phyloP scores from a whole-genome alignment of 2,329 filamentous ascomycete species.

The Cladosporium sp. region DNA sequence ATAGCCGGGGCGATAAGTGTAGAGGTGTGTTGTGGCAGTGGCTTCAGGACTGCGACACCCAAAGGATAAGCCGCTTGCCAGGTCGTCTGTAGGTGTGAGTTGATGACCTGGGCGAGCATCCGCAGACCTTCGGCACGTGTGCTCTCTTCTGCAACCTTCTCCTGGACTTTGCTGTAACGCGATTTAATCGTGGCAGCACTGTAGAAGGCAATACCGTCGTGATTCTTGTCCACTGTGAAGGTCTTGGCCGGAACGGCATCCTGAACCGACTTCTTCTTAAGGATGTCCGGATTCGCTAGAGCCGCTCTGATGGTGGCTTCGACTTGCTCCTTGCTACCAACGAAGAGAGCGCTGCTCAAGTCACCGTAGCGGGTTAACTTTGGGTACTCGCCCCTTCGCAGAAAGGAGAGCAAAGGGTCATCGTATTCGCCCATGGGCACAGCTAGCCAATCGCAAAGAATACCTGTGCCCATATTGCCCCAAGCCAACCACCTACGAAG shows the following conservation, averaged over 20 bases:
- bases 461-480: slow-evolving; percentile 81
- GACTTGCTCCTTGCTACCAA: slow-evolving; percentile 57
- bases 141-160: slow-evolving; percentile 52
- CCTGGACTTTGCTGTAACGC: slow-evolving; percentile 64
- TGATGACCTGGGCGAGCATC: slow-evolving; percentile 70
- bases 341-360: slow-evolving; percentile 67
- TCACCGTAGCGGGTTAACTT: slow-evolving; percentile 69
- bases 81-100: slow-evolving; percentile 75
- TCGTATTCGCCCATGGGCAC: slow-evolving; percentile 78
- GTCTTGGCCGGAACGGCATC: slow-evolving; percentile 56
- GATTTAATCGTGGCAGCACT: slow-evolving; percentile 56
- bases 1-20: slow-evolving; percentile 66
- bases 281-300: slow-evolving; percentile 49
- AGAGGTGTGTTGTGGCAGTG: slow-evolving; percentile 69
- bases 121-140: slow-evolving; percentile 57
- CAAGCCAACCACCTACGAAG: slow-evolving; percentile 86
- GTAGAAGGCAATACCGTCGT: slow-evolving; percentile 74
- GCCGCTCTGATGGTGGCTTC: slow-evolving; percentile 40
- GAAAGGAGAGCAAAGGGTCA: slow-evolving; percentile 65
- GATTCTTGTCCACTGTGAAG: slow-evolving; percentile 62
- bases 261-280: slow-evolving; percentile 59
- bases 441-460: slow-evolving; percentile 73
- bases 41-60: slow-evolving; percentile 79
- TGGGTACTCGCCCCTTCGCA: slow-evolving; percentile 73
- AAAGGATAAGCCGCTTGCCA: slow-evolving; percentile 76